Conservation (phyloP, 768 basidiomycete genomes). For the Mycena polygramma region DNA sequence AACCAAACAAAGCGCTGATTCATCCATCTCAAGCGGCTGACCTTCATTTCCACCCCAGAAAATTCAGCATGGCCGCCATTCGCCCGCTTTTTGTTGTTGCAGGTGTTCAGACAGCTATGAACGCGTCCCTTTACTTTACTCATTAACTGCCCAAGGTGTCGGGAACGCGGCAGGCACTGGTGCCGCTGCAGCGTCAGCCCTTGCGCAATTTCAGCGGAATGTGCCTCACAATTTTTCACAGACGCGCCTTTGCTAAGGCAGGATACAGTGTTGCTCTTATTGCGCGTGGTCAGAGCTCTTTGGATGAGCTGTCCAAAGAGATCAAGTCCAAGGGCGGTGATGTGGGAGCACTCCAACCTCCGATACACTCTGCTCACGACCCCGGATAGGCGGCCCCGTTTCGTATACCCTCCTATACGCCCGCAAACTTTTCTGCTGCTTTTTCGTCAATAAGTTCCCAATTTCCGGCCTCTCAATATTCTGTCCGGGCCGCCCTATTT, state of each 20-base stretch:
- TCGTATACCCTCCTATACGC: conserved; percentile 62
- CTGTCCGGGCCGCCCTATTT: conserved; percentile 73
- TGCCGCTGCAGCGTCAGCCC: conserved; percentile 64
- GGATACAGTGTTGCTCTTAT: conserved; percentile 79
- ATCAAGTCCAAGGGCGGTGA: conserved; percentile 71
- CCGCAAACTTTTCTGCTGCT: conserved; percentile 62
- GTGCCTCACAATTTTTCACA: conserved; percentile 38
- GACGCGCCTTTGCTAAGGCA: conserved; percentile 69
- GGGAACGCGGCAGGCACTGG: conserved; percentile 69
- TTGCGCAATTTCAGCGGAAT: conserved; percentile 16
- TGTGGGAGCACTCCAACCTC: conserved; percentile 49
- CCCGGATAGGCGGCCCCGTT: conserved; percentile 67
- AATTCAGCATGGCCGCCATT: conserved; percentile 12
- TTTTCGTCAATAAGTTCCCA: conserved; percentile 61
- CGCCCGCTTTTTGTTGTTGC: conserved; percentile 32
- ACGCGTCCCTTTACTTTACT: no score
- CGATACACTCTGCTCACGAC: neutral
- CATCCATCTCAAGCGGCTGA: no score
- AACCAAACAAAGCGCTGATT: no score
- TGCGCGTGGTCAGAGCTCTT: conserved; percentile 65
- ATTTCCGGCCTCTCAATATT: conserved; percentile 62
- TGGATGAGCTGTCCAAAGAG: conserved; percentile 66
- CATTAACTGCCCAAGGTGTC: conserved; percentile 47
- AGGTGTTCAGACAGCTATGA: conserved; percentile 1
- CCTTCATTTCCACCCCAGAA: neutral